Base-by-base conservation (phyloP, 2,329 filamentous ascomycete species). In the Akanthomyces uredinophilus region DNA sequence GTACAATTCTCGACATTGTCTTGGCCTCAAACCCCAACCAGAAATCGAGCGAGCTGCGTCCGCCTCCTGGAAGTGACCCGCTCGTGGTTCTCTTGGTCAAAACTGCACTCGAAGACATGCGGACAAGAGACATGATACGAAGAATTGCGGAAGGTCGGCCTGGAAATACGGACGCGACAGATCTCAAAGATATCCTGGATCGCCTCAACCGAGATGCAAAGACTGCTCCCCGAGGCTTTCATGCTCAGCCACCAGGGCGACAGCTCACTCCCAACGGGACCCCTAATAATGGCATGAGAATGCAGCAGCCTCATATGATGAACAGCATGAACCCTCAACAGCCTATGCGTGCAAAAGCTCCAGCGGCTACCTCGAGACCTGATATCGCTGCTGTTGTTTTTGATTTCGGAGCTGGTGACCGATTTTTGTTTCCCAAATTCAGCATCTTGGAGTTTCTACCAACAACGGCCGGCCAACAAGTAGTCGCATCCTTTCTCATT, bases 361-460 rank as follows among this genome's bases (percentile, higher is more conserved):
- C 83, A 1, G 78, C 81, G 2, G 81, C 81, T 20, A 70, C 72
- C 8, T 73, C 79, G 2, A 86, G 83, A 66, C 82, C 83, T 29
- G 87, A 88, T 61, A 82, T 88, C 49, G 81, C 85, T 1, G 86
- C 86, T n/a, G 78, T 90, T 16, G 83, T 88, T 1, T 83, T 92
- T 64, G 87, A 91, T 66, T 91, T 91, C 71, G 87, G 87, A 39
- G 85, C 79, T 3, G 89, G 89, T 51, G 90, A 94, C 71, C 84
- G 90, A 29, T 93, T 90, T 70, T 76, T 91, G 53, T 93, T 95
- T 65, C 91, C 91, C 2, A 90, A 87, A 66, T 88, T 90, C 70
- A 90, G 87, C 72, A 88, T 94, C 39, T 73, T 94, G 55, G 90
- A 95, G 70, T 87, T 85, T 69, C 77, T 87, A 1, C 72, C 75